A percentile compares a stretch with the other conserved stretches of the same genome.
Conservation (phyloP, 352 stramenopile species). For the Phytophthora pseudosyringae region DNA sequence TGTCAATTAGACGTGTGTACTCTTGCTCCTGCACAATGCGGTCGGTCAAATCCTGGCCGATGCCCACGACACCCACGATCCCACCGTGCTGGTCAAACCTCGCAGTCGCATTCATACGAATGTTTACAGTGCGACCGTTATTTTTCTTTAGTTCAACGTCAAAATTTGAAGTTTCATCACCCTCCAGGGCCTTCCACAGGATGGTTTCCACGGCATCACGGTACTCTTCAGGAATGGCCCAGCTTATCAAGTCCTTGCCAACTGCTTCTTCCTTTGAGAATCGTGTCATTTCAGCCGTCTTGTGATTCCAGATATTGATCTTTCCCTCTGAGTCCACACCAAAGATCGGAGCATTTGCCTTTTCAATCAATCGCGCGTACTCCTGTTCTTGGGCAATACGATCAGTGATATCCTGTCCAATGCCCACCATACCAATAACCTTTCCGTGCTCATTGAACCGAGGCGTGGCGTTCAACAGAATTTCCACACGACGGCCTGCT, state of each 20-base stretch:
- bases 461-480: constrained; percentile 87
- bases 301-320: constrained; percentile 94
- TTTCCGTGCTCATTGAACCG: constrained; percentile 80
- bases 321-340: constrained; percentile 76
- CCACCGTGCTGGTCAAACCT: constrained; percentile 74
- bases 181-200: constrained; percentile 62
- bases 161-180: constrained; percentile 83
- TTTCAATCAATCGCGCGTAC: constrained; percentile 89
- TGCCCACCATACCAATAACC: constrained; percentile 90
- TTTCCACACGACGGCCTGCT: constrained; percentile 74
- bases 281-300: constrained; percentile 89
- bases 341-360: constrained; percentile 91
- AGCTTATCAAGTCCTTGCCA: constrained; percentile 72
- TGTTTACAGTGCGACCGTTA: constrained; percentile 63
- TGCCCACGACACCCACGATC: constrained; percentile 87
- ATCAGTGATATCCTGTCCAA: constrained; percentile 87
- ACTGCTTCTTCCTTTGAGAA: constrained; percentile 91
- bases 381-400: constrained; percentile 79
- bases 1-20: constrained; percentile 92
- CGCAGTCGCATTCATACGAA: constrained; percentile 74
- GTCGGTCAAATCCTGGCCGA: constrained; percentile 88
- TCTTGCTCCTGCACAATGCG: constrained; percentile 88
- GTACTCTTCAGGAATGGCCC: constrained; percentile 68
- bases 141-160: constrained; percentile 82
- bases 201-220: constrained; percentile 53